These are phyloP conservation scores for Herpetomonas samuelpessoai DNA, from an alignment of 208 protist species.

Conservation along the genomic window DNA sequence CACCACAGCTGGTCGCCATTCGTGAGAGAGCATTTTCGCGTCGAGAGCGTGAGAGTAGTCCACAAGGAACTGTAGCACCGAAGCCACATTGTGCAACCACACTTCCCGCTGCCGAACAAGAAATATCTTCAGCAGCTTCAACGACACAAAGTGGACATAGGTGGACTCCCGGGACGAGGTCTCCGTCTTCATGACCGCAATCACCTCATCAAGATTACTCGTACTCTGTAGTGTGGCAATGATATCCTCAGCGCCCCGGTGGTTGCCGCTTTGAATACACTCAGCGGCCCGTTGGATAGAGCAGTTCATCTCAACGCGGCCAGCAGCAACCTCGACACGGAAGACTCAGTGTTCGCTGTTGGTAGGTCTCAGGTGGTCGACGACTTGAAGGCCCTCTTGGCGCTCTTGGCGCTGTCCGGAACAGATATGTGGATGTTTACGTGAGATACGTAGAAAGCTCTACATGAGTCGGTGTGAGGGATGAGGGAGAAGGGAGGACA, in stretches of 20 bases:
- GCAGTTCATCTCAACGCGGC: too few species aligned
- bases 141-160: slow-evolving; percentile 64
- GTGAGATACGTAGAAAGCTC: too few species aligned
- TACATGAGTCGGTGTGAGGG: too few species aligned
- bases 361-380: too few species aligned
- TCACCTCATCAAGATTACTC: slow-evolving; percentile 23
- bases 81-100: slow-evolving; percentile 16
- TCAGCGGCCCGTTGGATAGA: slow-evolving; percentile 40
- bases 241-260: slow-evolving; percentile 38
- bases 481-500: too few species aligned
- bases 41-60: slow-evolving; percentile 26
- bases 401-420: too few species aligned
- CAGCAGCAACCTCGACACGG: too few species aligned
- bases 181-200: slow-evolving; percentile 23
- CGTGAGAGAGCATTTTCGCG: slow-evolving; percentile 20
- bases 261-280: slow-evolving; percentile 54
- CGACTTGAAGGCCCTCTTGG: too few species aligned
- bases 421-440: too few species aligned
- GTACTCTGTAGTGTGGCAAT: slow-evolving; percentile 38
- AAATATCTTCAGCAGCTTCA: slow-evolving; percentile 59
- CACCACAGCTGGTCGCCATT: slow-evolving; percentile 59
- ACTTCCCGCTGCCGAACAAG: slow-evolving; percentile 30
- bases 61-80: slow-evolving; percentile 39
- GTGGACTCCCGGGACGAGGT: slow-evolving; percentile 12
- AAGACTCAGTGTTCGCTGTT: too few species aligned